Evolutionary conservation across 2,329 filamentous ascomycete species (phyloP), one percentile per base, ranked within the genome.

Genomic region (Didymella glomerata): DNA sequence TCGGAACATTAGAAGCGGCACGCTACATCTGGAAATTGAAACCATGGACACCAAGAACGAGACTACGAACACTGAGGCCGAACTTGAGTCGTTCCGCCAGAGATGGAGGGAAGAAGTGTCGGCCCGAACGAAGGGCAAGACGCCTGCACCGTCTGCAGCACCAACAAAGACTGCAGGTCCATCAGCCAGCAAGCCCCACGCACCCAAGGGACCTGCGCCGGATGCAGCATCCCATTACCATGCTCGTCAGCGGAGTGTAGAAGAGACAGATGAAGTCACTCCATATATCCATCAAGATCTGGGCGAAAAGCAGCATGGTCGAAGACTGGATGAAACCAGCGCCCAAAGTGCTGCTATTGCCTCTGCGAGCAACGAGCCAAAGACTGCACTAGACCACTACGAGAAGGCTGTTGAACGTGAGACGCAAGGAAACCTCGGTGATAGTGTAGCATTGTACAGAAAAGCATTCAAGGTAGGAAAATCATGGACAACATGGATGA

Each of bases 401-500:
- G 95, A 98, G 75, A 87, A 86, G 73, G 95, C 94, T 3, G 93
- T 97, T 55, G 90, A 96, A 78, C 93, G 89, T 76, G 95, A 99
- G 78, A 86, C 84, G 0, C 86, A 90, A 68, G 95, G 95, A 0
- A 95, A 87, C 63, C 82, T 98, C 49, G 93, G 93, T 5, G 94
- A 98, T 63, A 98, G 94, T 73, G 76, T 99, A 54, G 87, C 86
- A 65, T 84, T 96, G 49, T 99, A 99, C 77, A 87, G 95, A 46
- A 93, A 90, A 76, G 95, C 95, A 0, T 98, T 96, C 76, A 88
- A 90, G 75, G 92, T 94, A 78, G 58, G 83, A 71, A 7, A n/a
- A 40, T 2, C 0, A 4, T 5, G 4, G 22, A 34, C 4, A 1
- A 8, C 10, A 1, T n/a, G 36, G n/a, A 38, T n/a, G 41, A 10